Conservation (phyloP, 2,329 filamentous ascomycete species). For the Colletotrichum orchidophilum region DNA sequence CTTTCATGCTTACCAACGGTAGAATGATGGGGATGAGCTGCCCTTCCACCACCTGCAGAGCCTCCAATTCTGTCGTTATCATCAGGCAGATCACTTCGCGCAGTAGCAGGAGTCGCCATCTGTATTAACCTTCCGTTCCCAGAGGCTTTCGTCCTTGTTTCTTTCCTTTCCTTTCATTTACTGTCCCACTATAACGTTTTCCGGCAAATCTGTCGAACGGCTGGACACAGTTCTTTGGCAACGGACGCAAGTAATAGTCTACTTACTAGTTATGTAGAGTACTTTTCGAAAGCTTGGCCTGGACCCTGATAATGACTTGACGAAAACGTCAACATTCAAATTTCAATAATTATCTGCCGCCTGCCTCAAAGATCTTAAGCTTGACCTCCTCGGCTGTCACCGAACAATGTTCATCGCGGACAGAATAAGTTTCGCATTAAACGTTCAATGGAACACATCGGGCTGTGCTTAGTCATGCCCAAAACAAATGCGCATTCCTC, state of each 20-base stretch:
- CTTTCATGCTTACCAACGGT: neutral
- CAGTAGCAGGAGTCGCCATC: neutral
- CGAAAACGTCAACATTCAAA: constrained; percentile 5
- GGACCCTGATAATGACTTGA: neutral
- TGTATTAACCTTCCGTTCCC: neutral
- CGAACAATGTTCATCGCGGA: constrained; percentile 5
- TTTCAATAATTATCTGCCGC: neutral
- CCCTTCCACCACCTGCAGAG: neutral
- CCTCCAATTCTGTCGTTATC: neutral
- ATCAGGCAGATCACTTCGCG: neutral
- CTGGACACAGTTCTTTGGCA: neutral
- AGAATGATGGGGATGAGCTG: neutral
- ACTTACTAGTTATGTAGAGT: neutral
- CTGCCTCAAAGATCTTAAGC: constrained; percentile 5
- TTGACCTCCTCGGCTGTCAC: constrained; percentile 11
- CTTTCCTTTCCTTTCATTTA: neutral
- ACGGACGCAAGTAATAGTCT: too few species aligned
- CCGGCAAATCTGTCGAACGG: neutral
- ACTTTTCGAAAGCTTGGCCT: neutral
- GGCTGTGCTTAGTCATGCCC: neutral
- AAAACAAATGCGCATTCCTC: neutral
- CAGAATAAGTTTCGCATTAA: neutral
- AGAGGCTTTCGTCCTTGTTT: neutral
- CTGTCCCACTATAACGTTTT: neutral
- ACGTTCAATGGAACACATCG: neutral